Evolutionary conservation across 2,329 filamentous ascomycete genomes (phyloP), one percentile per base, ranked within the genome.

Genomic region (Fusarium sp.): DNA sequence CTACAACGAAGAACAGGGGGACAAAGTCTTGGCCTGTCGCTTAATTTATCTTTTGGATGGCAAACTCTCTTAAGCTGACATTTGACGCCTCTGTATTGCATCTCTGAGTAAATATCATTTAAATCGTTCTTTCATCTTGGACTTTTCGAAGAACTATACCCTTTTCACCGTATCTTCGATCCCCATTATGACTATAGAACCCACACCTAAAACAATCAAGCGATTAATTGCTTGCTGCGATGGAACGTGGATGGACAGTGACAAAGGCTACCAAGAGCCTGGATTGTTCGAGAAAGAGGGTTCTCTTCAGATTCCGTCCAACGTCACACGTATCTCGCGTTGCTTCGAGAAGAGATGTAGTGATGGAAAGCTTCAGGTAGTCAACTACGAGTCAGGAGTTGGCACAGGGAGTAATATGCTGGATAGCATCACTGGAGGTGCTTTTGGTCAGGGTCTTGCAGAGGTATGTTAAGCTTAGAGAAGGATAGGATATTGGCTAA

Each of bases 331-430:
- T 24, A 86, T 90, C 58, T 85, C 86, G 15, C 84, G 87, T 41
- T 86, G 86, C 58, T 84, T 90, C 72, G 85, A 84, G 68, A 82
- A 84, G 40, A 79, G 75, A 41, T 86, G 84, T 72, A 79, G 75
- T 34, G 85, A 88, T 74, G 85, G 84, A 32, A 84, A 80, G 20
- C 80, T 87, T 44, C 88, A 90, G 75, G 84, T 90, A 68, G 85
- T 90, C 60, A 86, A 84, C 71, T 90, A 90, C 74, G 86, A 89
- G 74, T 86, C 86, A 11, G 88, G 88, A 22, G 86, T 90, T 29
- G 88, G 88, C 18, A 87, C 86, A 5, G 84, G 84, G 3, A 82
- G 83, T 67, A 83, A 82, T 46, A 68, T 81, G 30, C 58, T 87
- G n/a, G 85, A 87, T 60, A 80, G 81, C 46, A 66, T 89, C 18